Evolutionary conservation across 73 alveolate genomes (phyloP).

Genomic region (Paramecium octaurelia): DNA sequence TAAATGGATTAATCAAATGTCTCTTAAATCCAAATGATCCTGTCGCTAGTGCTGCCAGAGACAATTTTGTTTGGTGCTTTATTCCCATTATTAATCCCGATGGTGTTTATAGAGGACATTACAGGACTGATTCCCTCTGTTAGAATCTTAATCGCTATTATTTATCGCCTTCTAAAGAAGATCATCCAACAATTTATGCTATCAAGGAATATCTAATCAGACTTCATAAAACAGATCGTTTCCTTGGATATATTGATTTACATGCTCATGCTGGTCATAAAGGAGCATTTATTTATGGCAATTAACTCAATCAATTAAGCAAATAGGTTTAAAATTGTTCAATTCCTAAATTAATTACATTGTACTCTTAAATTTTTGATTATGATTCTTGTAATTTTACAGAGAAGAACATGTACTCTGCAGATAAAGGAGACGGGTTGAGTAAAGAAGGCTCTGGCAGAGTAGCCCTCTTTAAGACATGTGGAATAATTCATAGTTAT

Average conservation of each 20-base stretch:
- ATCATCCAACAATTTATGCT: constrained; percentile 90
- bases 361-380: constrained; percentile 90
- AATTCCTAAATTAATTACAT: constrained; percentile 80
- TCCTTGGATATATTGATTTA: constrained; percentile 90
- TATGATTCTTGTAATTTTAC: constrained; percentile 80
- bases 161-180: constrained; percentile 79
- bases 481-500: constrained; percentile 88
- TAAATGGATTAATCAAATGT: constrained; percentile 86
- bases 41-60: constrained; percentile 70
- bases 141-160: constrained; percentile 94
- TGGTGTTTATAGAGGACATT: constrained; percentile 98
- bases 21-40: constrained; percentile 71
- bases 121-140: constrained; percentile 89
- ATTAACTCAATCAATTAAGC: background rate
- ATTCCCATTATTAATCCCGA: constrained; percentile 97
- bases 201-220: constrained; percentile 78
- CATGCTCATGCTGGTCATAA: constrained; percentile 97
- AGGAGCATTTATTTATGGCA: constrained; percentile 95
- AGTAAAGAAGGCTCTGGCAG: constrained; percentile 98
- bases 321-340: constrained; percentile 48
- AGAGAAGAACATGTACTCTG: constrained; percentile 88
- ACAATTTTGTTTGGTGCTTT: constrained; percentile 88
- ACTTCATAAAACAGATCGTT: constrained; percentile 68
- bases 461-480: constrained; percentile 91
- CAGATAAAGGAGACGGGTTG: constrained; percentile 84